Evolutionary conservation across 2,329 filamentous ascomycete genomes (phyloP), one percentile per base, ranked within the genome.

Genomic region (Epichloe festucae): DNA sequence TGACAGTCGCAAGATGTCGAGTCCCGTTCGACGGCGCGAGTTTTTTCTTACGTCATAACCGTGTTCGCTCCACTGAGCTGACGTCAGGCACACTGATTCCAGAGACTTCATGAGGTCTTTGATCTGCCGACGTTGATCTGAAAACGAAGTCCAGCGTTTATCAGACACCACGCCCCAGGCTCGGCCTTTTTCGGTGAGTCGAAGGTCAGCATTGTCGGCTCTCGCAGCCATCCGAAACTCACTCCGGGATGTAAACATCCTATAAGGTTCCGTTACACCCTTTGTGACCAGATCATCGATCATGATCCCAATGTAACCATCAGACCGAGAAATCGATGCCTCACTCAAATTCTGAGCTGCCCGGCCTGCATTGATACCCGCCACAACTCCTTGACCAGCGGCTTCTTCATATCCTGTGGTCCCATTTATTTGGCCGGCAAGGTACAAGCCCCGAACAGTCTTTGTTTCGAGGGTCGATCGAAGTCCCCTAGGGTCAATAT

Each of bases 381-480:
- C 93, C 14, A 98, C 72, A 46, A 98, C 77, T 10, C 93, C 93
- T 67, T 98, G 93, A 0, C 87, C 91, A 0, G 93, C 89, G 10
- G 93, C 93, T 73, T 98, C 93, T 70, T 98, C 93, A 65, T 98
- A 98, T 3, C 93, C 93, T 0, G 93, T 98, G 0, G 93, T 98
- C 45, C 93, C 93, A 66, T 98, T 98, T 67, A 98, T 96, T 66
- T 98, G 93, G 4, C 93, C 93, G 0, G 93, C 93, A 35, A 98
- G 77, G 69, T 87, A 98, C 12, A 98, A 78, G 1, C 93, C 93
- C 7, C 74, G 74, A 55, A 98, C 95, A 21, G 85, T 77, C 68
- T 97, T 98, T 1, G 93, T 97, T 67, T 98, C 93, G 7, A 98
- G 78, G 0, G 90, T 93, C n/a, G 86, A 81, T 57, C 84, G 85